Base-by-base conservation (phyloP, 139 green algal genomes). In the Chlorella vulgaris region DNA sequence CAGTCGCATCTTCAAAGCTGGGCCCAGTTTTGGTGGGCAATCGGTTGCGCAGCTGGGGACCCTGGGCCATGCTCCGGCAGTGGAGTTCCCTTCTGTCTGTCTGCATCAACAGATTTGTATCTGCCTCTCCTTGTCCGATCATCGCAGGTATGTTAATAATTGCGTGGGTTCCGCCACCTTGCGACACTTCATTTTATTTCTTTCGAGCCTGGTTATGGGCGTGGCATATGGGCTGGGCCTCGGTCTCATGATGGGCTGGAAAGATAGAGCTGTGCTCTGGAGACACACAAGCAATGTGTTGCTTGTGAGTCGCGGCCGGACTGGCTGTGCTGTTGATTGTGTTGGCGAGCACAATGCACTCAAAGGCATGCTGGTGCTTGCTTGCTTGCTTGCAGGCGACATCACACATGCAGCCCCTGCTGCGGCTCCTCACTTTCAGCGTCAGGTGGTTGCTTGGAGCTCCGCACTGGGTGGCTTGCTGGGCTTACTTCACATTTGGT, bases 131-230 rank as follows among this genome's bases (percentile, higher is more conserved):
- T 7, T 36, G 7, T 5, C 66, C 66, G 33, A 2, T 39, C 4
- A 2, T 39, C 31, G 70, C 53, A 69, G 73, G 73, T 79, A 79
- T 53, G 24, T 79, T 18, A 81, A 78, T 66, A 84, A 84, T 15
- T 89, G 84, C n/a, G 66, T 86, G 18, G 86, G 86, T 28, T 42
- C 74, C 28, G 73, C 31, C 50, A 90, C 78, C 74, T 47, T 86
- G 60, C 61, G 67, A 15, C 51, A 78, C 58, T 88, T 88, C 80
- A 26, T 88, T 18, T 50, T 70, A 29, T 83, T 87, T 42, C 67
- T 87, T 5, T 1, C 47, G 22, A 68, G 26, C 18, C 29, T 86
- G 42, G n/a, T 83, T 8, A 39, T 60, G 39, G 74, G 43, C 19
- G 33, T 53, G 35, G 43, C 15, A 1, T 82, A 82, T 47, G 65